A percentile compares a stretch with the other conserved stretches of the same genome.
Conservation (phyloP, 805 yeast species). For the Schizosaccharomyces lindneri region DNA sequence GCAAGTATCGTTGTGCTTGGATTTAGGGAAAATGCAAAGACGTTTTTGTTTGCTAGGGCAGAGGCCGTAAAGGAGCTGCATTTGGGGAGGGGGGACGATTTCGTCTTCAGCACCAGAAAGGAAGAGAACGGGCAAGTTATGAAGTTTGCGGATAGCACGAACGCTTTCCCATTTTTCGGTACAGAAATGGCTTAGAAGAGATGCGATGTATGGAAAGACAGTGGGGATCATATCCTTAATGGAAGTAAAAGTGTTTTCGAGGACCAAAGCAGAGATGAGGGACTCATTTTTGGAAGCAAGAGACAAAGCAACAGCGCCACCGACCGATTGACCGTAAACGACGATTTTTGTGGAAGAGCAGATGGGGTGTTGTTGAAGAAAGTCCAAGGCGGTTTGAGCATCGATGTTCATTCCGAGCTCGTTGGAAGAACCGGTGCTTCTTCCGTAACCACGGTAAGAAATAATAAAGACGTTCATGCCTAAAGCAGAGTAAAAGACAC, state of each 20-base stretch:
- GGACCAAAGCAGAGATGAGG: conserved; percentile 35
- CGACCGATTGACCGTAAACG: conserved; percentile 71
- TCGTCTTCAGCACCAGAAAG: conserved; percentile 60
- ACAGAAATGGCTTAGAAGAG: conserved; percentile 27
- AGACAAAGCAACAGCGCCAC: conserved; percentile 84
- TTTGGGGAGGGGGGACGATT: conserved; percentile 72
- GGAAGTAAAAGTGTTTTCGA: conserved; percentile 71
- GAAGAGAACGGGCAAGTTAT: conserved; percentile 40
- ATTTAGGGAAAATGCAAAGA: conserved; percentile 27
- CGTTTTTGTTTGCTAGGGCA: conserved; percentile 23
- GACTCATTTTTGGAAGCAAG: conserved; percentile 31
- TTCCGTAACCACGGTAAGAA: conserved; percentile 20
- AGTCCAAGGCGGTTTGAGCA: conserved; percentile 46
- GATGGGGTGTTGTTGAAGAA: conserved; percentile 27
- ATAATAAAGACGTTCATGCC: conserved; percentile 6
- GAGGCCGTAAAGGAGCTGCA: conserved; percentile 29
- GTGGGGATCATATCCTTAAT: conserved; percentile 36
- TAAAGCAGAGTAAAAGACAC: conserved; percentile 26
- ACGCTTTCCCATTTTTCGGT: conserved; percentile 73
- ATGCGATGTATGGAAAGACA: conserved; percentile 5
- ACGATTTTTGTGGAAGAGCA: conserved; percentile 29
- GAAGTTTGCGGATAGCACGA: conserved; percentile 24
- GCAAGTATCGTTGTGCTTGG: conserved; percentile 68
- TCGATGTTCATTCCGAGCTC: conserved; percentile 66
- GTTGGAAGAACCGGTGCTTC: conserved; percentile 46